phyloP scores from a whole-genome alignment of 345 rosid genomes.

The Orychophragmus violaceus region DNA sequence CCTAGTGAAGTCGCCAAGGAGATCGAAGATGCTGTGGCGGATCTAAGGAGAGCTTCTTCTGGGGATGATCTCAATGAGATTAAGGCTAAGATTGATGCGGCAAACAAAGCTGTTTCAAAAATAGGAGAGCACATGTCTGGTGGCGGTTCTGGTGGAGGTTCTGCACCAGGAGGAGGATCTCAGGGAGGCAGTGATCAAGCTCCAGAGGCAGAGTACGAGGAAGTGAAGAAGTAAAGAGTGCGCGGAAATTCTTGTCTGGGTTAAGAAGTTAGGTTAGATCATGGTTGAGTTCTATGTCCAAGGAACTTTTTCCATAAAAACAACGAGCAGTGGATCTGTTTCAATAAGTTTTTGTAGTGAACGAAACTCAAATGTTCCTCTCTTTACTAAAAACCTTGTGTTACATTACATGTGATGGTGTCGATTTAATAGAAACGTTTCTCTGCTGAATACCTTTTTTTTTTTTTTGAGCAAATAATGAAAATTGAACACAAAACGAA shows the following conservation, averaged over 20 bases:
- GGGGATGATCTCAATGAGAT: conserved; percentile 62
- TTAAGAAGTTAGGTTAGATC: conserved; percentile 16
- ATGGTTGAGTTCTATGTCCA: background rate
- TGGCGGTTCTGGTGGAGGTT: conserved; percentile 31
- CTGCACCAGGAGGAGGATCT: conserved; percentile 53
- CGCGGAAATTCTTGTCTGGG: conserved; percentile 9
- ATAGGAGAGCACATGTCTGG: conserved; percentile 80
- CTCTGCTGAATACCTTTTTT: too few relatives aligned
- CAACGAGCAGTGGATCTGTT: background rate
- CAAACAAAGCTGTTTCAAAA: conserved; percentile 85
- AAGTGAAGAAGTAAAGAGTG: conserved; percentile 50
- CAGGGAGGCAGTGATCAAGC: conserved; percentile 72
- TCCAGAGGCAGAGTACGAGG: conserved; percentile 83
- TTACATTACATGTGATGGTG: conserved; percentile 9
- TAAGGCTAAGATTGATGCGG: conserved; percentile 66
- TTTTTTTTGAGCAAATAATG: too few relatives aligned
- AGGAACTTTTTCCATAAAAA: background rate
- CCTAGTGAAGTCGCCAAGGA: conserved; percentile 64
- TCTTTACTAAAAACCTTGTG: background rate
- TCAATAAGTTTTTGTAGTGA: conserved; percentile 22
- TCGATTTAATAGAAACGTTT: background rate
- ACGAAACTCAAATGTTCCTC: background rate
- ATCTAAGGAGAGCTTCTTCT: conserved; percentile 53
- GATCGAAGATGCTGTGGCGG: conserved; percentile 67
- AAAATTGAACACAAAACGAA: too few relatives aligned